Percentiles rank a stretch among this genome's conserved stretches.
phyloP scores from a whole-genome alignment of 179 eudicot genomes.

The Vitellaria paradoxa region DNA sequence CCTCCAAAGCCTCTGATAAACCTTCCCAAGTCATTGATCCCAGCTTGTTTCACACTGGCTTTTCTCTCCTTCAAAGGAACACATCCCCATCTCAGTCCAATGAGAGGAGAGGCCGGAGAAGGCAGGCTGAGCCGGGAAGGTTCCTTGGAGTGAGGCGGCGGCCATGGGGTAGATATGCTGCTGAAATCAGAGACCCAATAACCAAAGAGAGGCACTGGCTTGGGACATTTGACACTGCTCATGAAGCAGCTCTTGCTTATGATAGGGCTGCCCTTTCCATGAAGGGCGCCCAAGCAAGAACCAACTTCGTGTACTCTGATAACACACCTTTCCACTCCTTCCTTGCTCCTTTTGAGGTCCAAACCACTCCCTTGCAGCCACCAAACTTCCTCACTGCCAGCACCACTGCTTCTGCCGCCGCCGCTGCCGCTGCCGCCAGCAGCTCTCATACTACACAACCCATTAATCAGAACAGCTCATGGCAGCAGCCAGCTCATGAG shows the following conservation, averaged over 20 bases:
- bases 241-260: conserved; percentile 93
- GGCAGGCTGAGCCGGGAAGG: conserved; percentile 62
- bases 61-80: conserved; percentile 54
- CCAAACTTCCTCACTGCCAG: conserved; percentile 22
- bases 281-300: conserved; percentile 82
- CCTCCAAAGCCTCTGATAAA: conserved; percentile 31
- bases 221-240: conserved; percentile 90
- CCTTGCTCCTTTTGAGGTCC: conserved; percentile 36
- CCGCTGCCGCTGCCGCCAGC: neutral
- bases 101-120: conserved; percentile 60
- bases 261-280: conserved; percentile 89
- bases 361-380: conserved; percentile 25
- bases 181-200: conserved; percentile 83
- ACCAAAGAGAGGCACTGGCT: conserved; percentile 93
- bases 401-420: conserved; percentile 1
- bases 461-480: neutral
- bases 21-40: conserved; percentile 26
- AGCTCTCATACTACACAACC: neutral
- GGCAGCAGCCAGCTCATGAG: neutral
- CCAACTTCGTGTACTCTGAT: conserved; percentile 79
- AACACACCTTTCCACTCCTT: conserved; percentile 31
- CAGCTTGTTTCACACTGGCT: conserved; percentile 29
- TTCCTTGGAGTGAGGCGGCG: conserved; percentile 72
- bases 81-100: conserved; percentile 38
- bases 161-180: conserved; percentile 91